A percentile compares a stretch with the other conserved stretches of the same genome.
Evolutionary conservation across 139 green algal genomes (phyloP).

Genomic region (Pleodorina starrii): DNA sequence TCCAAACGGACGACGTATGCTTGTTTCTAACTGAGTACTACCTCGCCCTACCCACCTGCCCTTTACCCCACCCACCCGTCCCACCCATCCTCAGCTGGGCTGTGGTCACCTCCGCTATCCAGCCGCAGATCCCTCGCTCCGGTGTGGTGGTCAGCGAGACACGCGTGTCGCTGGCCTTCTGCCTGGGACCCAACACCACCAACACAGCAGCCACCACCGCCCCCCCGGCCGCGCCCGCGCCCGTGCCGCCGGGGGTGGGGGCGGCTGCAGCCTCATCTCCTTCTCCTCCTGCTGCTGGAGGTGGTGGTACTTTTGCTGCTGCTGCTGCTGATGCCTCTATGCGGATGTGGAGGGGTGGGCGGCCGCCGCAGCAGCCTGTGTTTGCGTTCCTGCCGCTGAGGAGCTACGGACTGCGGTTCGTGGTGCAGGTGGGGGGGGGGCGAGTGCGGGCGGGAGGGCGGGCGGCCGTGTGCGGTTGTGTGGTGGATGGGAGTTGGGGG

Average conservation of each 20-base stretch:
- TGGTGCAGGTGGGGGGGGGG: slow-evolving; percentile 27
- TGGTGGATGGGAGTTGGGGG: too few species aligned
- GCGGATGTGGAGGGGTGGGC: neutral
- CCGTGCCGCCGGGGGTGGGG: neutral
- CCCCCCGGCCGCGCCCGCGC: neutral
- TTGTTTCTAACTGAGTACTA: too few species aligned
- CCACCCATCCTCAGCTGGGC: slow-evolving; percentile 23
- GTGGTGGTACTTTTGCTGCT: too few species aligned
- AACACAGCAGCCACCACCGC: neutral
- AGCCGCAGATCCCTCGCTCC: neutral
- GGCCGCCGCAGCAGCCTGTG: slow-evolving; percentile 62
- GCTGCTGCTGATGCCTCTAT: too few species aligned
- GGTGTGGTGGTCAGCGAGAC: slow-evolving; percentile 35
- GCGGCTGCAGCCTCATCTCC: too few species aligned
- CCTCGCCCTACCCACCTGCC: too few species aligned
- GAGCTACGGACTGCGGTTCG: slow-evolving; percentile 67
- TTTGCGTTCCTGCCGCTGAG: slow-evolving; percentile 71
- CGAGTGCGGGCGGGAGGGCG: neutral
- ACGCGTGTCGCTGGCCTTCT: slow-evolving; percentile 39
- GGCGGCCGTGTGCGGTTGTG: too few species aligned
- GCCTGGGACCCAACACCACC: slow-evolving; percentile 13
- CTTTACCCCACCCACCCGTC: neutral
- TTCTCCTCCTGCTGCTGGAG: too few species aligned
- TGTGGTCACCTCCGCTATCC: neutral
- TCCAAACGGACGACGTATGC: too few species aligned